Percentiles rank a stretch among this genome's conserved stretches.
Evolutionary conservation across 2,329 filamentous ascomycete genomes (phyloP).

Genomic region (Epichloe sp.): DNA sequence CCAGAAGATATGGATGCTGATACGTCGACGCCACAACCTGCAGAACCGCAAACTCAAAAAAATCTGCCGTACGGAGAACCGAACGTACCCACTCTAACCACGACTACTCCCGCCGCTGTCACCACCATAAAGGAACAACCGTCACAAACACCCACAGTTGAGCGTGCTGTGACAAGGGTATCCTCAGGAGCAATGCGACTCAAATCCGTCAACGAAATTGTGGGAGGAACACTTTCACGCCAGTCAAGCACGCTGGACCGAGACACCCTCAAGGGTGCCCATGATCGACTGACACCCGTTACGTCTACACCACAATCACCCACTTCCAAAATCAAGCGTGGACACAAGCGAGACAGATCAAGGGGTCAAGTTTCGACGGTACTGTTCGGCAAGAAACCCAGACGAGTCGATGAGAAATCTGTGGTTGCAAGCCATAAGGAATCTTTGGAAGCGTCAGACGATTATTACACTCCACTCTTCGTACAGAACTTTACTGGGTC

Average conservation of each 20-base stretch:
- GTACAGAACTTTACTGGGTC: conserved; percentile 43
- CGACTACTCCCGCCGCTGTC: conserved; percentile 7
- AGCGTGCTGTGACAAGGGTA: conserved; percentile 54
- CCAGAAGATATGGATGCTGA: conserved; percentile 24
- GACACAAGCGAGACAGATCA: conserved; percentile 40
- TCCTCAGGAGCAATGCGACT: conserved; percentile 57
- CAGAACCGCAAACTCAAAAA: conserved; percentile 7
- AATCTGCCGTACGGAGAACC: neutral
- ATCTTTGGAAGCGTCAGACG: conserved; percentile 35
- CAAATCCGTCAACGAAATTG: conserved; percentile 61
- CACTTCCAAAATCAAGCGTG: conserved; percentile 16
- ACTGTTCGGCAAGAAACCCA: conserved; percentile 58
- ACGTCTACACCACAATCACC: conserved; percentile 33
- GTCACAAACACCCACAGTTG: conserved; percentile 14
- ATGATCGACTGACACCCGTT: conserved; percentile 26
- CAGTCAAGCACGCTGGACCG: conserved; percentile 22
- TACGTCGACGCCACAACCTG: conserved; percentile 12
- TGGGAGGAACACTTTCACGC: conserved; percentile 42
- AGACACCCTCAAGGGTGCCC: conserved; percentile 14
- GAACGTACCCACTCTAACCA: conserved; percentile 2
- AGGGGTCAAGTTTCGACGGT: conserved; percentile 62
- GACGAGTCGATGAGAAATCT: conserved; percentile 34
- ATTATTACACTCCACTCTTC: conserved; percentile 52
- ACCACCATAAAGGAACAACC: neutral
- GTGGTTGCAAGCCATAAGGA: conserved; percentile 28